Base-by-base conservation (phyloP, 495 filamentous ascomycete genomes). In the Niebla homalea region DNA sequence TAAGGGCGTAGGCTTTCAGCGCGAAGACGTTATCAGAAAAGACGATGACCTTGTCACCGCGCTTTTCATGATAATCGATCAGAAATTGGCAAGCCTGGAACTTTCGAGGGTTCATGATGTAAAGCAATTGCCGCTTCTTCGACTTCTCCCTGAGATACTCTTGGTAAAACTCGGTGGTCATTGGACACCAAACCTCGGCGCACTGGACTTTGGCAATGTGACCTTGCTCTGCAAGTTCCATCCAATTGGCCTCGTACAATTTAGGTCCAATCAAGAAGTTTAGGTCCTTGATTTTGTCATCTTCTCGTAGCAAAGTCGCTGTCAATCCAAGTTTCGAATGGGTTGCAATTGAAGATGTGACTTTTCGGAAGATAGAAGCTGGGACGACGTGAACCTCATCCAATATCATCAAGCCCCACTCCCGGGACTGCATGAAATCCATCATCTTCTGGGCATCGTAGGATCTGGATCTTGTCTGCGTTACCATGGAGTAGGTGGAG, bases 321-420 rank as follows among this genome's bases (percentile, higher is more conserved):
- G 92, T 99, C 22, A 99, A 71, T 29, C 92, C 92, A n/a, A 99
- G 78, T 62, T 99, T 99, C 48, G 85, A 86, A 64, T 99, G 92
- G 5, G 88, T 86, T 51, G 88, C 89, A 61, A 99, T 89, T 11
- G 79, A 78, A 26, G 87, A 84, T 7, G 90, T 93, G 53, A 96
- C 90, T 57, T 86, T 85, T 57, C 93, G 74, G 67, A 99, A 99
- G 67, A 99, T 93, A 40, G 85, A 82, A 2, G 92, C 93, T 2
- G 92, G 92, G 21, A 95, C 92, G 58, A 99, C 93, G 74, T 99
- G 92, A 35, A 99, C 92, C 64, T 99, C 92, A 63, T 99, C 92
- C 5, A 97, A 76, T 53, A 99, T 86, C 83, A 99, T 88, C 40
- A 99, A 73, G 60, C 92, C 92, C 93, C 92, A 97, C 75, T 99